Percentiles rank a stretch among this genome's conserved stretches.
phyloP scores from a whole-genome alignment of 2,329 filamentous ascomycete species.

The Arthrobotrys pseudoclavata region DNA sequence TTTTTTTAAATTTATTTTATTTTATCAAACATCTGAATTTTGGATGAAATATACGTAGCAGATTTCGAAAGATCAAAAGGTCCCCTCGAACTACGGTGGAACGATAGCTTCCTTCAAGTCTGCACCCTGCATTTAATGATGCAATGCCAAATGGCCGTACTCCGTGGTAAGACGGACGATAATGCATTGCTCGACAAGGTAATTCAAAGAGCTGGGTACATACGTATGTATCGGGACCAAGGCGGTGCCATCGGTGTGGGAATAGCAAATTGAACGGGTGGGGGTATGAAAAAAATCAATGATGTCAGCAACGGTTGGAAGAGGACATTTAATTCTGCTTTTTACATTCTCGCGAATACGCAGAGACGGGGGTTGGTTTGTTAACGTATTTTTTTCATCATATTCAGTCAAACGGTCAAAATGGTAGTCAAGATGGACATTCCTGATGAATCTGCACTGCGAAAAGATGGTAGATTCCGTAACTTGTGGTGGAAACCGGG shows the following conservation, averaged over 20 bases:
- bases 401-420: background rate
- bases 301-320: background rate
- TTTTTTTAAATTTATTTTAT: too few relatives aligned
- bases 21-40: too few relatives aligned
- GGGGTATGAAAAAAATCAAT: background rate
- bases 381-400: background rate
- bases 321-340: background rate
- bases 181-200: background rate
- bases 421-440: background rate
- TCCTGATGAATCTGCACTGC: background rate
- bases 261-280: background rate
- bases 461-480: background rate
- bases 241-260: too few relatives aligned
- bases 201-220: background rate
- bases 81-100: background rate
- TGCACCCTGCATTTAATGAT: conserved; percentile 6
- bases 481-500: background rate
- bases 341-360: background rate
- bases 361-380: background rate
- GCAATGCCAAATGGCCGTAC: background rate
- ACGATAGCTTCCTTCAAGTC: background rate
- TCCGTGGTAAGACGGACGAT: background rate
- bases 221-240: background rate
- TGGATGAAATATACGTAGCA: too few relatives aligned
- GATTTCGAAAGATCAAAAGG: too few relatives aligned